Evolutionary conservation across 768 basidiomycete species (phyloP).

Genomic region (Exidia glandulosa): DNA sequence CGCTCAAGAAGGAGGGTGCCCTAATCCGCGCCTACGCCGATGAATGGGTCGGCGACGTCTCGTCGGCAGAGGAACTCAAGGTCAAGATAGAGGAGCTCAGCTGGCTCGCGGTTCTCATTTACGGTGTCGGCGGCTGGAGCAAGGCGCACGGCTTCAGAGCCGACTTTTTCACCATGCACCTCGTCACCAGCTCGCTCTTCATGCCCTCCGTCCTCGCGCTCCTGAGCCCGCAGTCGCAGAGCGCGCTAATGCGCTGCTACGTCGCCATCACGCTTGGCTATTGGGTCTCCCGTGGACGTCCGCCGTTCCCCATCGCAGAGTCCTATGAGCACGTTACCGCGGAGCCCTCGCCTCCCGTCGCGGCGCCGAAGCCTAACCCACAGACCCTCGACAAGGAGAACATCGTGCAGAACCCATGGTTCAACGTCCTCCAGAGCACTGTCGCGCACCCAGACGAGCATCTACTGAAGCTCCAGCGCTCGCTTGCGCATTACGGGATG

Average conservation of each 20-base stretch:
- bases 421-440: constrained; percentile 39
- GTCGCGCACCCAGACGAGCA: constrained; percentile 52
- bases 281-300: constrained; percentile 50
- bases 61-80: constrained; percentile 22
- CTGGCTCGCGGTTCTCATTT: constrained; percentile 46
- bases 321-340: constrained; percentile 29
- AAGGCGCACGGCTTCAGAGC: constrained; percentile 32
- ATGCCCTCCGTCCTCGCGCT: constrained; percentile 30
- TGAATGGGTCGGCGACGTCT: constrained; percentile 7
- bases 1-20: constrained; percentile 12
- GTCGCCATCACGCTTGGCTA: constrained; percentile 38
- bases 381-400: constrained; percentile 11
- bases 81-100: constrained; percentile 52
- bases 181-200: constrained; percentile 39
- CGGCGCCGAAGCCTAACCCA: constrained; percentile 9
- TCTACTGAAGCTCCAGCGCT: constrained; percentile 29
- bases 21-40: constrained; percentile 7
- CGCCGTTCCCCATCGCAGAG: constrained; percentile 33
- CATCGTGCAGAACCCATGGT: constrained; percentile 46
- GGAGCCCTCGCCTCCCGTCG: constrained; percentile 14
- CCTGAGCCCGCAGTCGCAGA: constrained; percentile 26
- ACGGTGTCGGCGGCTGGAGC: constrained; percentile 43
- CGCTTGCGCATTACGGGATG: constrained; percentile 34
- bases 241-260: constrained; percentile 33
- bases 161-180: constrained; percentile 50